Percentiles rank a stretch among this genome's conserved stretches.
These are phyloP conservation scores for Hypoxylon sp. DNA, from an alignment of 2,329 filamentous ascomycete genomes.

Conservation along the genomic window DNA sequence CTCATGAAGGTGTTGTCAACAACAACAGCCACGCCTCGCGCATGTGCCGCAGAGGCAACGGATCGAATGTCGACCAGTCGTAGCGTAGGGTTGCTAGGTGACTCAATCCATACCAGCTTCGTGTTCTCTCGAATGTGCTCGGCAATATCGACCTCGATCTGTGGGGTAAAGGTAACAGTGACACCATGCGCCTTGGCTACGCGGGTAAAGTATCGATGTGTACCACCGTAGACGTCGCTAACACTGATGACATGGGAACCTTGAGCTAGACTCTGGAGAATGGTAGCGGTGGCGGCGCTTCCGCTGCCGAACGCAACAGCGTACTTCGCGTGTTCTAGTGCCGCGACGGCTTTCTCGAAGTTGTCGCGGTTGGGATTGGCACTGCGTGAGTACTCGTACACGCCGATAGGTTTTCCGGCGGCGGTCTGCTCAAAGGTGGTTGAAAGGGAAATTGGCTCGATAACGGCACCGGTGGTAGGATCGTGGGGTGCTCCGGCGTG, in stretches of 20 bases:
- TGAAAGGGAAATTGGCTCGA: conserved; percentile 94
- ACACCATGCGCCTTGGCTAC: conserved; percentile 95
- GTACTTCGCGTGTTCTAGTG: conserved; percentile 91
- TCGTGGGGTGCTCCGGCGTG: conserved; percentile 94
- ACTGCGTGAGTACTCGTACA: conserved; percentile 93
- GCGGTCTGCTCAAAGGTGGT: conserved; percentile 95
- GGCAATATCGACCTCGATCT: conserved; percentile 89
- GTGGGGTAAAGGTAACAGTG: conserved; percentile 91
- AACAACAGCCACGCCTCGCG: conserved; percentile 92
- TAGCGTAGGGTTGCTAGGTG: conserved; percentile 93
- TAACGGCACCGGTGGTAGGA: conserved; percentile 92
- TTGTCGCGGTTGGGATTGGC: conserved; percentile 96
- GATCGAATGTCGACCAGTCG: conserved; percentile 92
- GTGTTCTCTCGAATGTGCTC: conserved; percentile 89
- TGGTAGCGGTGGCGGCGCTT: conserved; percentile 91
- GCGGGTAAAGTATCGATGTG: conserved; percentile 98
- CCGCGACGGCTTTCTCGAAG: conserved; percentile 92
- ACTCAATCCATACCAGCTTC: conserved; percentile 97
- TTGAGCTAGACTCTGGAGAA: conserved; percentile 90
- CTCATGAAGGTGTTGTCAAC: conserved; percentile 99
- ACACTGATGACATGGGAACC: conserved; percentile 96
- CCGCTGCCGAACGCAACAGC: conserved; percentile 95
- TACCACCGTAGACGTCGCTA: conserved; percentile 97
- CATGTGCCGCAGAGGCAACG: conserved; percentile 84
- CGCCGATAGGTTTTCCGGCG: conserved; percentile 88